Conservation (phyloP, 1,284 basidiomycete species). For the Fistulina hepatica region DNA sequence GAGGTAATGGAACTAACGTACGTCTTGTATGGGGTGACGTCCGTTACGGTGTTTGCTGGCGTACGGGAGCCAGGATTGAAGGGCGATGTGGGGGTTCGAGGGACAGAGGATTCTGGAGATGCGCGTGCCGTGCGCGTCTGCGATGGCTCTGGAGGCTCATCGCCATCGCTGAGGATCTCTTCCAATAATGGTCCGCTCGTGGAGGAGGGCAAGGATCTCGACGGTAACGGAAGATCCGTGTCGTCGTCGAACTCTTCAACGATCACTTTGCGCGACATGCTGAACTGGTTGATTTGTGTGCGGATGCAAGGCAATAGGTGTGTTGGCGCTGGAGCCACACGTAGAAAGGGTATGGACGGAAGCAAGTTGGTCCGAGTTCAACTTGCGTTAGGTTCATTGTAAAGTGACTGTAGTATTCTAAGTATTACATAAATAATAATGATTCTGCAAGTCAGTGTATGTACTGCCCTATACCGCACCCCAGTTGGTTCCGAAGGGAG, state of each 20-base stretch:
- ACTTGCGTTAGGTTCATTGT: too few relatives aligned
- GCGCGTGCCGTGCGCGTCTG: constrained; percentile 36
- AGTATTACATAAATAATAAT: too few relatives aligned
- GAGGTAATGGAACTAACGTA: constrained; percentile 26
- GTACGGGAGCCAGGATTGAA: constrained; percentile 14
- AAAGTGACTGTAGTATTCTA: too few relatives aligned
- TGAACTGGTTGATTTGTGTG: not conserved
- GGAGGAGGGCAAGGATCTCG: constrained; percentile 51
- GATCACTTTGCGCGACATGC: constrained; percentile 1
- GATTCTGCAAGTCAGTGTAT: too few relatives aligned
- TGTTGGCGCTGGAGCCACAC: too few relatives aligned
- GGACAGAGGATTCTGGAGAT: constrained; percentile 34
- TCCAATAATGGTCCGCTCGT: constrained; percentile 64
- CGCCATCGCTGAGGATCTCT: constrained; percentile 46
- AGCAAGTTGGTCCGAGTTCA: too few relatives aligned
- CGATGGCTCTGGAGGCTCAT: constrained; percentile 31
- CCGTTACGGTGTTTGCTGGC: constrained; percentile 46
- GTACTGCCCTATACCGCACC: too few relatives aligned
- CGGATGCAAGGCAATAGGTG: too few relatives aligned
- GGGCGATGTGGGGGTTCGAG: constrained; percentile 16
- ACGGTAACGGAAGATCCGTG: constrained; percentile 68
- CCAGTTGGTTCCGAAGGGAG: too few relatives aligned
- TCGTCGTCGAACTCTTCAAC: constrained; percentile 79
- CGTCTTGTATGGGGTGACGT: constrained; percentile 73
- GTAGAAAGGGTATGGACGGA: too few relatives aligned